phyloP scores from a whole-genome alignment of 1,284 basidiomycete genomes.

The Clitocybe nebularis region DNA sequence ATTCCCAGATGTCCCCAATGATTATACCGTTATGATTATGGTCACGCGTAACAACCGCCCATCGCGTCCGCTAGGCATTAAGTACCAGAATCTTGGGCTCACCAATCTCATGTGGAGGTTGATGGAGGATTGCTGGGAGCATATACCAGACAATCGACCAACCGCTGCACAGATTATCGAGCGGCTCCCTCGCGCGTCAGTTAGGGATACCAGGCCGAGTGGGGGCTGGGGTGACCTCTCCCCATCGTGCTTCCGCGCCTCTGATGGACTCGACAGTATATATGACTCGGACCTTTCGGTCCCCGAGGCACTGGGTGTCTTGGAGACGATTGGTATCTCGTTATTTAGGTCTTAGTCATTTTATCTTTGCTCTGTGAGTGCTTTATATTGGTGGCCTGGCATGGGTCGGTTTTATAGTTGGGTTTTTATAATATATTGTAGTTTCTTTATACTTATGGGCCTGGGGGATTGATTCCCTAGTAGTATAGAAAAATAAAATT shows the following conservation, averaged over 20 bases:
- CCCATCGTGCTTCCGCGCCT: background rate
- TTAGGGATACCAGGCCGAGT: background rate
- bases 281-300: background rate
- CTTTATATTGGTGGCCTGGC: too few species aligned
- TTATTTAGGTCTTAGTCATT: too few species aligned
- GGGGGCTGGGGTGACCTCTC: conserved; percentile 4
- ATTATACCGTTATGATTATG: conserved; percentile 10
- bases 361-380: too few species aligned
- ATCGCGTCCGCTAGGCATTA: conserved; percentile 4
- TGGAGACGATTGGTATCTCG: conserved; percentile 7
- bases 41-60: conserved; percentile 12
- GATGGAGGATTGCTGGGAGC: conserved; percentile 14
- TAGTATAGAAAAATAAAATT: too few species aligned
- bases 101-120: conserved; percentile 12
- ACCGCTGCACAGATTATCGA: conserved; percentile 7
- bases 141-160: conserved; percentile 9
- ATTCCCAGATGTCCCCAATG: conserved; percentile 9
- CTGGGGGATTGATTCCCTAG: too few species aligned
- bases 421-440: too few species aligned
- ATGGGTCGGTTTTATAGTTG: too few species aligned
- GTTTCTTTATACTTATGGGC: too few species aligned
- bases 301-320: conserved; percentile 4
- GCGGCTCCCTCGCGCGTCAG: conserved; percentile 1
- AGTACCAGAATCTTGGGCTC: conserved; percentile 6
- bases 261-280: background rate